phyloP scores from a whole-genome alignment of 257 asterid genomes.

The Linaria vulgaris region DNA sequence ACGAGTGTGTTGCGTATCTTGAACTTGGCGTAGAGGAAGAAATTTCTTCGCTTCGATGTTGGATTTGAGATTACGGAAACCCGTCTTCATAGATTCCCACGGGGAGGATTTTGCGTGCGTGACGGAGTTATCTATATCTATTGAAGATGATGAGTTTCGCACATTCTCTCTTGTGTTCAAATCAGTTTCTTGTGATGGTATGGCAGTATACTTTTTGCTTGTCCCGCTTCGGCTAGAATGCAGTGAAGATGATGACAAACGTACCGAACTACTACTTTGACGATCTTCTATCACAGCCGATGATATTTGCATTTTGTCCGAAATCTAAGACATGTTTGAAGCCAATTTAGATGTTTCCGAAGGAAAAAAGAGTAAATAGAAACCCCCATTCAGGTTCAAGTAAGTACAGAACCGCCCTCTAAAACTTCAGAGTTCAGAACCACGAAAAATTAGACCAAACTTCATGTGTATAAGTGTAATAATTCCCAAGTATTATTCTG shows the following conservation, averaged over 20 bases:
- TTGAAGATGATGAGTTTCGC: constrained; percentile 18
- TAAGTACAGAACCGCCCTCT: too few species aligned
- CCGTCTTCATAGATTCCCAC: constrained; percentile 62
- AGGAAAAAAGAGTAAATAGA: too few species aligned
- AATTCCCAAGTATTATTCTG: too few species aligned
- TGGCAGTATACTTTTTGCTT: constrained; percentile 29
- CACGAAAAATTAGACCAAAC: too few species aligned
- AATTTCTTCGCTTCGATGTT: constrained; percentile 53
- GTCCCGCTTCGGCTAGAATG: constrained; percentile 25
- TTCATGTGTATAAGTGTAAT: too few species aligned
- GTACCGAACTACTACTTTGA: constrained; percentile 28
- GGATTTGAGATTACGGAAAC: constrained; percentile 54
- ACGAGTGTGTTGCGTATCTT: constrained; percentile 31
- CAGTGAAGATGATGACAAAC: constrained; percentile 23
- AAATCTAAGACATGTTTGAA: constrained; percentile 32
- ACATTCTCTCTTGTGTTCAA: constrained; percentile 26
- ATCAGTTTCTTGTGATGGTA: constrained; percentile 34
- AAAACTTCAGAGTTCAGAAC: too few species aligned
- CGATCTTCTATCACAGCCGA: constrained; percentile 35
- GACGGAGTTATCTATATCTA: constrained; percentile 23
- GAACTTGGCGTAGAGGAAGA: constrained; percentile 46
- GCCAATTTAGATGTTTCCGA: constrained; percentile 19
- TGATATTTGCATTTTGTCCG: constrained; percentile 35
- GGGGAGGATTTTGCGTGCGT: constrained; percentile 37
- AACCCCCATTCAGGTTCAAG: too few species aligned